Percentiles rank a stretch among this genome's conserved stretches.
These are phyloP conservation scores for Haematococcus lacustris DNA, from an alignment of 139 green algal species.

Conservation along the genomic window DNA sequence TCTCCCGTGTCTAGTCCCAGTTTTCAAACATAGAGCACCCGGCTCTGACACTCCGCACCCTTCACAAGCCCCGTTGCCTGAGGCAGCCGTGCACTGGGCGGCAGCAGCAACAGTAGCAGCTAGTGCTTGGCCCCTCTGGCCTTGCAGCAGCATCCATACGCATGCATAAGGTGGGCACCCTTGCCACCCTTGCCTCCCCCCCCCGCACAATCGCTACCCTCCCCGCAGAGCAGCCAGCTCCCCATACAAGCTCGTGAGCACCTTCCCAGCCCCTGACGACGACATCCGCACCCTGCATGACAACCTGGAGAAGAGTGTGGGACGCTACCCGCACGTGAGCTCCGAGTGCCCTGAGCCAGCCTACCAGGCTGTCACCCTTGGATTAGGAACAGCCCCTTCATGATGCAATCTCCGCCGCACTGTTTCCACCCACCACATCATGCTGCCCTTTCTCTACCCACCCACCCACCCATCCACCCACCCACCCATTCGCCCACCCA, in stretches of 20 bases:
- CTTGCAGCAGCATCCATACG: neutral
- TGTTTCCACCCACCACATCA: no score
- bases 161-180: neutral
- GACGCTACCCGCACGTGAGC: conserved; percentile 58
- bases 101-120: neutral
- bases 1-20: neutral
- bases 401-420: neutral
- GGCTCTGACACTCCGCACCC: no score
- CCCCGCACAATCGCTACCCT: neutral
- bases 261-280: conserved; percentile 62
- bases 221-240: conserved; percentile 49
- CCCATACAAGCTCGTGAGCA: conserved; percentile 66
- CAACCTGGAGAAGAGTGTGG: conserved; percentile 67
- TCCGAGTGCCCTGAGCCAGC: no score
- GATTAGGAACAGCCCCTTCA: neutral
- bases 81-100: neutral
- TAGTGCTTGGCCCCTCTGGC: neutral
- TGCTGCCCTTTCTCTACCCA: no score
- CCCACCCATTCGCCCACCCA: no score
- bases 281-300: conserved; percentile 87
- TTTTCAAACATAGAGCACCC: neutral
- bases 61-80: no score
- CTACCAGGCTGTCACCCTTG: neutral
- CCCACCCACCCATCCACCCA: no score
- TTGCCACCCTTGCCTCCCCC: neutral